Conservation (phyloP, 306 rosid genomes). For the Casuarina glauca region DNA sequence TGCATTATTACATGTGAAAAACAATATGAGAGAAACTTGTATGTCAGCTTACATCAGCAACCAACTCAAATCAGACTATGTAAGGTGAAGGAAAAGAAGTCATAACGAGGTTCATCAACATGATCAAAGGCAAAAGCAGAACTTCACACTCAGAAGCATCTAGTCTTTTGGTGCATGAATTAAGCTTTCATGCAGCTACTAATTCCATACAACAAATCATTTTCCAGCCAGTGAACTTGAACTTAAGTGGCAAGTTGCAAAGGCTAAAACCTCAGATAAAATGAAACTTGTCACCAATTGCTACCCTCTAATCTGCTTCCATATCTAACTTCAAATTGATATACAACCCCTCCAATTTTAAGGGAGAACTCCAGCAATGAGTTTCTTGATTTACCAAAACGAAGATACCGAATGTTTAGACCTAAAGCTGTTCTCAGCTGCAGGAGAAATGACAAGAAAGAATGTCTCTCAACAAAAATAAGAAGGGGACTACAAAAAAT, state of each 20-base stretch:
- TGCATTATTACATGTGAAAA: background rate
- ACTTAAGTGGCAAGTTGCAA: background rate
- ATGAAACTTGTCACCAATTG: constrained; percentile 9
- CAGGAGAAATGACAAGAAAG: constrained; percentile 11
- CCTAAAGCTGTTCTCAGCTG: constrained; percentile 10
- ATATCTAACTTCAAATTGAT: background rate
- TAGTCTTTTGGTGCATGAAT: background rate
- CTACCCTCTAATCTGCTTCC: constrained; percentile 24
- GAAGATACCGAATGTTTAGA: constrained; percentile 18
- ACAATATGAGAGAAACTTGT: background rate
- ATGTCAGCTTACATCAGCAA: background rate
- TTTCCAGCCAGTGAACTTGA: constrained; percentile 14
- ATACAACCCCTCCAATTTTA: background rate
- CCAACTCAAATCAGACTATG: constrained; percentile 1
- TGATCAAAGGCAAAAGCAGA: background rate
- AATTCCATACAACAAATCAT: constrained; percentile 17
- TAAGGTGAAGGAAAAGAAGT: background rate
- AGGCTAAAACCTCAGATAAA: constrained; percentile 1
- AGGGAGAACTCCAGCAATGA: constrained; percentile 1
- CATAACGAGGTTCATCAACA: background rate
- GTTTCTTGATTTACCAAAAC: background rate
- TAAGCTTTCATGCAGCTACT: background rate
- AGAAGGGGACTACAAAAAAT: background rate
- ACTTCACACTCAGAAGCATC: background rate
- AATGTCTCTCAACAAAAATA: background rate